Evolutionary conservation across 192 early-diverging fungal genomes (phyloP).

Genomic region (Coemansia sp.): DNA sequence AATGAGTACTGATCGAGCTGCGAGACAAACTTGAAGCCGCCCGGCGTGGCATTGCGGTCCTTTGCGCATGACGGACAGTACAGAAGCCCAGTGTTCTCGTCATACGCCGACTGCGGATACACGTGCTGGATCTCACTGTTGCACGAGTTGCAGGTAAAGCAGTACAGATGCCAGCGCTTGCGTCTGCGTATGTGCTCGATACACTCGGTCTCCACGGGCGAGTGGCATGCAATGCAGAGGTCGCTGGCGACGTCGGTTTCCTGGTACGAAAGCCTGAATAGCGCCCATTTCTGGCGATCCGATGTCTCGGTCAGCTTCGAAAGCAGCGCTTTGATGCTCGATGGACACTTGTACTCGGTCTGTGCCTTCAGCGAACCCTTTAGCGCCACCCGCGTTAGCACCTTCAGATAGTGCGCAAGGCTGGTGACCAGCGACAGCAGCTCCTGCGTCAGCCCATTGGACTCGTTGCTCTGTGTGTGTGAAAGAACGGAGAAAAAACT

Average conservation of each 20-base stretch:
- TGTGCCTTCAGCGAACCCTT: conserved; percentile 76
- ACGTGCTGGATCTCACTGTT: conserved; percentile 53
- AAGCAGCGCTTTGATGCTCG: conserved; percentile 64
- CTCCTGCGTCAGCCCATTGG: conserved; percentile 71
- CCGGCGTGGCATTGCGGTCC: conserved; percentile 36
- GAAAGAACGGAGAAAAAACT: conserved; percentile 91
- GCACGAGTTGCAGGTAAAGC: conserved; percentile 79
- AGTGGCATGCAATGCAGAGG: conserved; percentile 73
- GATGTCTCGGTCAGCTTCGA: conserved; percentile 73
- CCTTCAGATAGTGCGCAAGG: conserved; percentile 90
- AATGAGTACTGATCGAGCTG: conserved; percentile 92
- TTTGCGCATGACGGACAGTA: conserved; percentile 59
- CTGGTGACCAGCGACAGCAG: conserved; percentile 85
- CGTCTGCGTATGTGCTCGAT: conserved; percentile 57
- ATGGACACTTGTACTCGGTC: conserved; percentile 52
- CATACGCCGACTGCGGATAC: conserved; percentile 59
- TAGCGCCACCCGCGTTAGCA: conserved; percentile 83
- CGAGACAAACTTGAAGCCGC: conserved; percentile 71
- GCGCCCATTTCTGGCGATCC: conserved; percentile 53
- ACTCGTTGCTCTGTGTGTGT: conserved; percentile 61
- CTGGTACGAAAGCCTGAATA: conserved; percentile 49
- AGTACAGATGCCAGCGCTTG: conserved; percentile 79
- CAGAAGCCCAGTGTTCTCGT: conserved; percentile 42
- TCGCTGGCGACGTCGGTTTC: conserved; percentile 73
- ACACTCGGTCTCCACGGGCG: conserved; percentile 87